Conservation (phyloP, 2,329 filamentous ascomycete genomes). For the Hymenoscyphus albidus region DNA sequence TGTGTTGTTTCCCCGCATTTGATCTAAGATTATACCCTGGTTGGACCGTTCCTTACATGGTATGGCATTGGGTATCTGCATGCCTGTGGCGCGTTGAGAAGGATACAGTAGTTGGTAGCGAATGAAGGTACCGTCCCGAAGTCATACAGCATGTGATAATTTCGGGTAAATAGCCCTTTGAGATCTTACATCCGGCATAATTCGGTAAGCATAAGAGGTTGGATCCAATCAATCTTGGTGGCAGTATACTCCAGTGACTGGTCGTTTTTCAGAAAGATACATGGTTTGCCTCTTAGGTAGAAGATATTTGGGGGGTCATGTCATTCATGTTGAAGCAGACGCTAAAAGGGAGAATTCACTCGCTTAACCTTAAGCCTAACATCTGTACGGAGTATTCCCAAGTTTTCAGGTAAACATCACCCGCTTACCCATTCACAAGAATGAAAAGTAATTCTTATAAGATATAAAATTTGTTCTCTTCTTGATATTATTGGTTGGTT, state of each 20-base stretch:
- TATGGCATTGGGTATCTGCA: not conserved
- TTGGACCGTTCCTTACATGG: constrained; percentile 1
- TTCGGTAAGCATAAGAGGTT: not conserved
- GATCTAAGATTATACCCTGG: constrained; percentile 13
- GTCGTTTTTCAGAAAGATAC: not conserved
- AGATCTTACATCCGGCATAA: not conserved
- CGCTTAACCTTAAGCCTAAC: too few relatives aligned
- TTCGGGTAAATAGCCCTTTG: not conserved
- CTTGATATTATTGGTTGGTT: too few relatives aligned
- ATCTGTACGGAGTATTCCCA: too few relatives aligned
- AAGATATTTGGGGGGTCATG: too few relatives aligned
- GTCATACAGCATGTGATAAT: not conserved
- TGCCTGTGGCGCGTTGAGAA: not conserved
- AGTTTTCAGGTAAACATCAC: too few relatives aligned
- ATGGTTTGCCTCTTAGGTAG: not conserved
- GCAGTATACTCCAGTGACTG: not conserved
- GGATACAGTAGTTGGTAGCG: not conserved
- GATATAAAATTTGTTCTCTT: too few relatives aligned
- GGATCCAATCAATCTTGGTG: not conserved
- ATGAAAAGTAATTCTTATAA: too few relatives aligned
- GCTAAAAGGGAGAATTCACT: too few relatives aligned
- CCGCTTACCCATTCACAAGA: too few relatives aligned
- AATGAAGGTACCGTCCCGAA: not conserved
- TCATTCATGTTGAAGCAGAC: too few relatives aligned
- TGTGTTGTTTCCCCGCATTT: constrained; percentile 11